phyloP scores from a whole-genome alignment of 2,329 filamentous ascomycete species.

The Gyromitra esculenta region DNA sequence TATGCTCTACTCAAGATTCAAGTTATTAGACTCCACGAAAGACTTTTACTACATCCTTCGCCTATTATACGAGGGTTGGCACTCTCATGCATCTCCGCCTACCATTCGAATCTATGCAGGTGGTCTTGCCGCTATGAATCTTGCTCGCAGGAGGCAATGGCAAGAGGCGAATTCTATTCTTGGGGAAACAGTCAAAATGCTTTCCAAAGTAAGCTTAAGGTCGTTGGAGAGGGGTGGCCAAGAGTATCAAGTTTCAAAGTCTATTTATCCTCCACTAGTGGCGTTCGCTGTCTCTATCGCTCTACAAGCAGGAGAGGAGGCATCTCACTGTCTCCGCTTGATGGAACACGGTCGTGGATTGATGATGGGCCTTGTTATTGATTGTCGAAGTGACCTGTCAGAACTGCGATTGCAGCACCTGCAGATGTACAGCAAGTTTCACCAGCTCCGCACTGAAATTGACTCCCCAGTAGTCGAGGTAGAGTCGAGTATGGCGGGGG shows the following conservation, averaged over 20 bases:
- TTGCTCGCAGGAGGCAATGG: background rate
- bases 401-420: constrained; percentile 21
- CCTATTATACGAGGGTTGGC: constrained; percentile 3
- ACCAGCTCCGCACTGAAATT: constrained; percentile 9
- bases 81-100: constrained; percentile 1
- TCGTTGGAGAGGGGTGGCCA: constrained; percentile 36
- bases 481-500: background rate
- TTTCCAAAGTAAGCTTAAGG: constrained; percentile 26
- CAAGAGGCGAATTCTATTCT: constrained; percentile 7
- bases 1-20: background rate
- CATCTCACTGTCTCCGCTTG: constrained; percentile 12
- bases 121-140: background rate
- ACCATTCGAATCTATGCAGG: constrained; percentile 13
- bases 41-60: background rate
- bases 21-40: background rate
- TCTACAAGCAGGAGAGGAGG: constrained; percentile 19
- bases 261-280: constrained; percentile 6
- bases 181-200: constrained; percentile 8
- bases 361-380: constrained; percentile 30
- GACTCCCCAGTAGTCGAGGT: background rate
- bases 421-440: background rate
- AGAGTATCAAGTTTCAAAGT: constrained; percentile 29
- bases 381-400: constrained; percentile 39
- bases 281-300: constrained; percentile 22
- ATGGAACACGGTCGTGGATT: constrained; percentile 48